Percentiles rank a stretch among this genome's conserved stretches.
Conservation (phyloP, 2,329 filamentous ascomycete genomes). For the Teratosphaeria destructans region DNA sequence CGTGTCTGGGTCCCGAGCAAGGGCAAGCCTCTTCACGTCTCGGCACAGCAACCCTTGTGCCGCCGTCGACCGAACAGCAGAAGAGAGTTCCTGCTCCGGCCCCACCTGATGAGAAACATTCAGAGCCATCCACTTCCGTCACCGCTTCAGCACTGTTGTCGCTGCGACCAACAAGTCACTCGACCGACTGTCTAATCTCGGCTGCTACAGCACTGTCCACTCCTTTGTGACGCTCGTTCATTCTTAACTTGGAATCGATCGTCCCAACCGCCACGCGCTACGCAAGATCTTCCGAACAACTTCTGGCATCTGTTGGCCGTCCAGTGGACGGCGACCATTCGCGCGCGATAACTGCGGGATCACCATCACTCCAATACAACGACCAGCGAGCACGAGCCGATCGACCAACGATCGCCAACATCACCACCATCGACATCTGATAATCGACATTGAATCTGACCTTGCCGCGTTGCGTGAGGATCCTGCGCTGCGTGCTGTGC, state of each 20-base stretch:
- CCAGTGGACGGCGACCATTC: not conserved
- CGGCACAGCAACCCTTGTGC: slow-evolving; percentile 12
- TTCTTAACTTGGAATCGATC: slow-evolving; percentile 4
- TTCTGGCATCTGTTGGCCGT: not conserved
- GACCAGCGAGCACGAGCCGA: not conserved
- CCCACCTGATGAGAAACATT: slow-evolving; percentile 1
- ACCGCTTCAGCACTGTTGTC: slow-evolving; percentile 4
- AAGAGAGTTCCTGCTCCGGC: slow-evolving; percentile 1
- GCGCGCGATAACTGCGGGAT: not conserved
- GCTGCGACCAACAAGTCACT: not conserved
- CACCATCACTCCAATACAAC: not conserved
- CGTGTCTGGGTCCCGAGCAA: slow-evolving; percentile 17
- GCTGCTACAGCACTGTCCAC: not conserved
- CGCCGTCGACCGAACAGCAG: not conserved
- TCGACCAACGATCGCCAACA: not conserved
- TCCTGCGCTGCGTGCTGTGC: not conserved
- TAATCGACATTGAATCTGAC: not conserved
- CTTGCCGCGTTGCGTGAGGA: not conserved
- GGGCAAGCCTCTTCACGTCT: slow-evolving; percentile 4
- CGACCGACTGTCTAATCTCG: not conserved
- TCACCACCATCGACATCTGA: not conserved
- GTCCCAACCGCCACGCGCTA: slow-evolving; percentile 2
- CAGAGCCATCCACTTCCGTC: slow-evolving; percentile 11
- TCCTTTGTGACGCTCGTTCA: slow-evolving; percentile 5
- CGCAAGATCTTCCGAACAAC: not conserved